Percentiles rank a stretch among this genome's conserved stretches.
Conservation (phyloP, 2,329 filamentous ascomycete species). For the Ceratocystis alfenasii region DNA sequence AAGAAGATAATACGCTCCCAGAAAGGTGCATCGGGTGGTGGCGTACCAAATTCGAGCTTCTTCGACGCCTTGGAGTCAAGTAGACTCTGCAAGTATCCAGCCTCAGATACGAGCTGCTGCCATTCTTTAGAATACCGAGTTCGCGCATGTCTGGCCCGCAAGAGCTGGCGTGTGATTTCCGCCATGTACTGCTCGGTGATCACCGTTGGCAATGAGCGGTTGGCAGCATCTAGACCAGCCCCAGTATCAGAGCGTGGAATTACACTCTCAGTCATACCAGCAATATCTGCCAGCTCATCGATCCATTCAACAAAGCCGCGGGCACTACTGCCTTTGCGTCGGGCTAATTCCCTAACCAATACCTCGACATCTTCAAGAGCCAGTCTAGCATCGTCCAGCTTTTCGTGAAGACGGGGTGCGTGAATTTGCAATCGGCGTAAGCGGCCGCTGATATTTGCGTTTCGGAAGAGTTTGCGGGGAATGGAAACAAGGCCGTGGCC, state of each 20-base stretch:
- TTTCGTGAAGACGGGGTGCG: constrained; percentile 74
- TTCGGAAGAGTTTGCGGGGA: constrained; percentile 66
- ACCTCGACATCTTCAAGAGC: constrained; percentile 69
- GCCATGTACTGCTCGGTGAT: constrained; percentile 90
- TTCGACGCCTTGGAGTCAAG: constrained; percentile 73
- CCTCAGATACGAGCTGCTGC: constrained; percentile 64
- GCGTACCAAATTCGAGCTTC: constrained; percentile 60
- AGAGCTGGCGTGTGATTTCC: constrained; percentile 70
- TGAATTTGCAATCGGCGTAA: constrained; percentile 64
- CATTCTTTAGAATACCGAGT: constrained; percentile 77
- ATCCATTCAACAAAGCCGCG: constrained; percentile 83
- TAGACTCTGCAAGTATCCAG: constrained; percentile 64
- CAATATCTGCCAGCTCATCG: constrained; percentile 75
- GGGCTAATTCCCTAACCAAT: constrained; percentile 66
- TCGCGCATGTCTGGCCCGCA: constrained; percentile 70
- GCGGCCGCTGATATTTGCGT: constrained; percentile 62
- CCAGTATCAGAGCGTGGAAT: constrained; percentile 27
- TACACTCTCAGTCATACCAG: constrained; percentile 52
- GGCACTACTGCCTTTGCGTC: constrained; percentile 63
- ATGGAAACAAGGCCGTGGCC: constrained; percentile 91
- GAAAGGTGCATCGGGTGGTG: constrained; percentile 43
- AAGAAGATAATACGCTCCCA: constrained; percentile 49
- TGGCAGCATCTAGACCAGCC: constrained; percentile 30
- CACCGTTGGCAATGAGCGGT: constrained; percentile 55
- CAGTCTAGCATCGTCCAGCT: constrained; percentile 70